Evolutionary conservation across 163 green algal species (phyloP), one percentile per base, ranked within the genome.

Genomic region (Botryococcus braunii): DNA sequence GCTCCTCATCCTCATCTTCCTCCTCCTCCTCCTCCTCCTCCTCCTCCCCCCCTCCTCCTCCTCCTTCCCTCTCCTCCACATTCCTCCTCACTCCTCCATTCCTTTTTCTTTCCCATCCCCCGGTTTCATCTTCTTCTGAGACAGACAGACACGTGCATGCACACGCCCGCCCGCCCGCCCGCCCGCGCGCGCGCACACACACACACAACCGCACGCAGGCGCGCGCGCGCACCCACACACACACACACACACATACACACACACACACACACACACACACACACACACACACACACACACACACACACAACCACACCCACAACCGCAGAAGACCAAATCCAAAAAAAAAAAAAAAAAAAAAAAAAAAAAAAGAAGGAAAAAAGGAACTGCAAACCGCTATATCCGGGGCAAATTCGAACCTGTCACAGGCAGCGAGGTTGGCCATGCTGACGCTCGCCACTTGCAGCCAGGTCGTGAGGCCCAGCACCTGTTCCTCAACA

Each of bases 351-450:
- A 27, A 25, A 62, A 37, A 27, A 62, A 8, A 38, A 62, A 27
- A 32, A 62, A 62, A 11, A 32, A 23, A 11, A 11, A 38, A 38
- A 25, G 31, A 32, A 62, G 32, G 32, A 4, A 40, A 43, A 25
- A 65, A 23, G 8, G 25, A 25, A 41, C 23, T 40, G 58, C 58
- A 41, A 2, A 65, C 4, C n/a, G 23, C 25, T 8, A 11, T 48
- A 40, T 35, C 1, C 25, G 43, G 1, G 13, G 23, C n/a, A n/a
- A 65, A 34, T 4, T 27, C 46, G 3, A 39, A 78, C 72, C 72
- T 40, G 27, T 81, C 69, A 40, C 68, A 74, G 0, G 77, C 77
- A 7, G 66, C 65, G 34, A 81, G 49, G 57, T 83, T 83, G 40
- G 59, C 66, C 62, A 71, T 69, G 65, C 63, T 74, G 60, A 59